Evolutionary conservation across 441 rosid species (phyloP).

Genomic region (Codiaeum variegatum): DNA sequence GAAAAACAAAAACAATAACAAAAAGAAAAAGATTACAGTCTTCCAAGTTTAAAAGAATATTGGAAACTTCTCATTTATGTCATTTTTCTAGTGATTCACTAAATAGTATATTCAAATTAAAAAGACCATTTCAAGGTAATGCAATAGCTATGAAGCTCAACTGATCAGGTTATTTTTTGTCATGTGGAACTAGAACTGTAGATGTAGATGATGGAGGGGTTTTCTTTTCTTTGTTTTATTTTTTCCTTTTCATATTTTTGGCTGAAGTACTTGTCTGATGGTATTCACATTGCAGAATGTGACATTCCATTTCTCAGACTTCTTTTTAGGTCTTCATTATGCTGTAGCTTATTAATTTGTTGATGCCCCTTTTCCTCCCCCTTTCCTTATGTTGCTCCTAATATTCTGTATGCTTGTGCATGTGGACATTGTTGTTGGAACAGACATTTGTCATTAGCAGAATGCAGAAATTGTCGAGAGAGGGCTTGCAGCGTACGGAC

Average conservation of each 20-base stretch:
- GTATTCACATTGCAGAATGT: not conserved
- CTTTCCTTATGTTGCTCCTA: not conserved
- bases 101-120: not conserved
- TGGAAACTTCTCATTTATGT: not conserved
- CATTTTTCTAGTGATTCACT: not conserved
- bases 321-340: not conserved
- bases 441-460: constrained; percentile 92
- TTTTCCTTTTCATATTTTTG: not conserved
- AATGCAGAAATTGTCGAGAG: constrained; percentile 89
- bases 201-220: not conserved
- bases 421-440: constrained; percentile 20
- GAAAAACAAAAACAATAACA: too few relatives aligned
- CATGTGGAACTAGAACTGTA: not conserved
- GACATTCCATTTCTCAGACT: not conserved
- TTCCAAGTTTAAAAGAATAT: not conserved
- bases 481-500: constrained; percentile 98
- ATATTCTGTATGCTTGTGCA: constrained; percentile 3
- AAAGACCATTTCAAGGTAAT: not conserved
- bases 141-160: constrained; percentile 1
- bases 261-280: constrained; percentile 5
- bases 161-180: constrained; percentile 4
- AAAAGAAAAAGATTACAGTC: not conserved
- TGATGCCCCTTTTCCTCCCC: too few relatives aligned
- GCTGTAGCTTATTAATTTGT: constrained; percentile 1
- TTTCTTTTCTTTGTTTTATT: not conserved